Conservation (phyloP, 768 basidiomycete species). For the Lactarius sanguifluus region DNA sequence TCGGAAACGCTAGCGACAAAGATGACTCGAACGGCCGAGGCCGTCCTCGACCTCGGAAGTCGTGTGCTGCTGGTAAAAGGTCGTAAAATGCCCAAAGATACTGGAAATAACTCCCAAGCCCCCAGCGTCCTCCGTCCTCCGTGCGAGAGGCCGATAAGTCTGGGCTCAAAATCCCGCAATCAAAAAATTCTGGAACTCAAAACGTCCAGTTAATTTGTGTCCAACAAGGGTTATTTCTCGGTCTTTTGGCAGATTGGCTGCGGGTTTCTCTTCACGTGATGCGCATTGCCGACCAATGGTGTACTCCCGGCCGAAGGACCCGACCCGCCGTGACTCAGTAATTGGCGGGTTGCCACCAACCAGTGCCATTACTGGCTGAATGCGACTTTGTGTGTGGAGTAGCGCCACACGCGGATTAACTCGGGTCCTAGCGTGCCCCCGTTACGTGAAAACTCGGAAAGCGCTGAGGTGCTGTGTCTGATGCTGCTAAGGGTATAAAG, state of each 20-base stretch:
- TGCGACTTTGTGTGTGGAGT: neutral
- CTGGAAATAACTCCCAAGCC: neutral
- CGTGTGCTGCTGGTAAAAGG: neutral
- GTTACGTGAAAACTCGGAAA: neutral
- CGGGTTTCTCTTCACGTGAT: neutral
- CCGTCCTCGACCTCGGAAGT: neutral
- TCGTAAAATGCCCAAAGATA: no score
- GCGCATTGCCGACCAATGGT: neutral
- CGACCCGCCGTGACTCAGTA: neutral
- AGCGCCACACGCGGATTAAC: neutral
- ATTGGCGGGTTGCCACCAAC: neutral
- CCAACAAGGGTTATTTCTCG: no score
- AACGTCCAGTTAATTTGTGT: no score
- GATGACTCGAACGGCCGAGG: neutral
- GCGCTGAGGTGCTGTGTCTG: neutral
- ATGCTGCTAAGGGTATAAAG: neutral
- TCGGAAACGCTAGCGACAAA: neutral
- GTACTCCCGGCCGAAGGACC: neutral
- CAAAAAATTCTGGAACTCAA: no score
- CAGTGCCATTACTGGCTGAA: neutral
- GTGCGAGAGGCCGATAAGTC: neutral
- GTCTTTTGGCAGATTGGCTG: neutral
- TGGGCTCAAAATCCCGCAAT: neutral
- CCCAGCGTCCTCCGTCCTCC: neutral
- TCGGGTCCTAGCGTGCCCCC: neutral